Evolutionary conservation across 139 green algal species (phyloP).

Genomic region (Chlamydomonas sphaeroides): DNA sequence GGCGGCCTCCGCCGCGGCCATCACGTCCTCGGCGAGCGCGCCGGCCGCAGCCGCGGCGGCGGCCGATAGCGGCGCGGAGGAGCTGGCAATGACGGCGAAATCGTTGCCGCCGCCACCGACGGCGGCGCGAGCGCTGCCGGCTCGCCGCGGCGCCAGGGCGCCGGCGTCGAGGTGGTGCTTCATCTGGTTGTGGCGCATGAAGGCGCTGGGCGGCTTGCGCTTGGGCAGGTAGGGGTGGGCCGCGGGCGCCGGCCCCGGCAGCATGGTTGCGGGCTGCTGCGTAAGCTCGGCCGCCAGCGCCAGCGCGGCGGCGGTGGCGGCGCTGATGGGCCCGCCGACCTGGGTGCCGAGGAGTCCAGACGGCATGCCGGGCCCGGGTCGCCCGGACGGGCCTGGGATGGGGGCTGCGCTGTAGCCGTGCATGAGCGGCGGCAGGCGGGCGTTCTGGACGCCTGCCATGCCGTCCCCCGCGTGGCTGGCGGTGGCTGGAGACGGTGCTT

Average conservation of each 20-base stretch:
- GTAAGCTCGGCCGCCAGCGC: background rate
- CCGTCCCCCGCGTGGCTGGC: background rate
- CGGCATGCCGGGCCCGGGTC: background rate
- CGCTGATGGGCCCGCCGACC: too few species aligned
- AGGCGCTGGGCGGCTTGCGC: conserved; percentile 38
- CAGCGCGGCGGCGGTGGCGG: too few species aligned
- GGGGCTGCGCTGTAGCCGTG: conserved; percentile 15
- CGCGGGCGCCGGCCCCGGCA: conserved; percentile 10
- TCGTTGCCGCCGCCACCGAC: too few species aligned
- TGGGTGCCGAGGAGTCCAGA: background rate
- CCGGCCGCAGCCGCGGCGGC: background rate
- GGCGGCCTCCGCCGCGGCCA: background rate
- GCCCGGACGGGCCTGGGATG: background rate
- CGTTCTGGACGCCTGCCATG: background rate
- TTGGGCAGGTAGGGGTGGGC: conserved; percentile 21
- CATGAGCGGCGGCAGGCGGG: conserved; percentile 15
- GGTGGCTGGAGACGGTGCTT: too few species aligned
- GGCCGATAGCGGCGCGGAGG: background rate
- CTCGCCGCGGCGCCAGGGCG: background rate
- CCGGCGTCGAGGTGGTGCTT: conserved; percentile 8
- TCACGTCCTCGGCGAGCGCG: background rate
- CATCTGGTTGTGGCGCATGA: conserved; percentile 38
- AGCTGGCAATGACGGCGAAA: too few species aligned
- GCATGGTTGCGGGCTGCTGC: background rate
- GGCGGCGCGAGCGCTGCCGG: background rate